Evolutionary conservation across 805 yeast genomes (phyloP), one percentile per base, ranked within the genome.

Genomic region (Torulaspora delbrueckii): DNA sequence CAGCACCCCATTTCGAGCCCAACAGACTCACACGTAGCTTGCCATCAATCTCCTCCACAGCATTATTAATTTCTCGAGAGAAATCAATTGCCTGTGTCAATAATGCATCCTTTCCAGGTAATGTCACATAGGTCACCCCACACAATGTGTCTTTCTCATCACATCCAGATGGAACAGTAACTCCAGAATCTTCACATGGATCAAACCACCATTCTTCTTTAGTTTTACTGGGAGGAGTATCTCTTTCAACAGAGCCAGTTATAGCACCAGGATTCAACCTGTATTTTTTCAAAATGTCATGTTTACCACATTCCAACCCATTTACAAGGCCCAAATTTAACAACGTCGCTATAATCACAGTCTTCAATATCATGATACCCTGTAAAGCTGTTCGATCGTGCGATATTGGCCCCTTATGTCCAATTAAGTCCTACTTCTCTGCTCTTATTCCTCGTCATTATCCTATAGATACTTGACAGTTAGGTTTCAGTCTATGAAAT

Each of bases 171-270:
- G 65, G 60, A 3, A 55, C 59, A 8, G 67, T 64, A 8, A 60
- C 65, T 8, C 59, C 59, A 18, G 64, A 58, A 26, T 64, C 68
- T 37, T 78, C 80, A 67, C 95, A 87, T 7, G 88, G 70, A 41
- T 87, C 84, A 30, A 90, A 52, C 57, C 74, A 79, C 90, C 96
- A 86, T 2, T 77, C 72, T 27, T 73, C 65, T 40, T 69, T 74
- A 1, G 85, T 78, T 26, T 64, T 67, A 9, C 91, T 77, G 1
- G 99, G 98, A 13, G 98, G 98, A 8, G 96, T 86, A 36, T 74
- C 75, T 26, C 64, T 67, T 13, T 70, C 54, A 4, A 56, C 31
- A 5, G 72, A 58, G 3, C 84, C 84, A 5, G 40, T 72, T 71
- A 40, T 83, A 67, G 13, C 67, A 25, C 50, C 14, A 68, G 67